Evolutionary conservation across 2,329 filamentous ascomycete species (phyloP).

Genomic region (Epichloe typhina): DNA sequence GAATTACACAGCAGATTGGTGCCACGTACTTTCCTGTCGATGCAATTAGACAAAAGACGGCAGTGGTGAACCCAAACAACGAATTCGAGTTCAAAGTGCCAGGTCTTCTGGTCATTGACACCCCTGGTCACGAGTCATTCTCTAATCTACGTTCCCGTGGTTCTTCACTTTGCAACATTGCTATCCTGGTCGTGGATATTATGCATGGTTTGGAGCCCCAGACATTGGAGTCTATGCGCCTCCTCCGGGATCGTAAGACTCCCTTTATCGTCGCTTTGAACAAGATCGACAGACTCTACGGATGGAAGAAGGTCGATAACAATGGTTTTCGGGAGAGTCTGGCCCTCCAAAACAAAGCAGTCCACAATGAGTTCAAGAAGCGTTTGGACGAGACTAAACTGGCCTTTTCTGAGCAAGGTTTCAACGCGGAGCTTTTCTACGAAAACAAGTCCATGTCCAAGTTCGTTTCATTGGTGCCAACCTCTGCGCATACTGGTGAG

Average conservation of each 20-base stretch:
- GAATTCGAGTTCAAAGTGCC: slow-evolving; percentile 95
- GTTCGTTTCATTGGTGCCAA: slow-evolving; percentile 90
- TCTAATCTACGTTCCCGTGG: slow-evolving; percentile 93
- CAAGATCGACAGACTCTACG: slow-evolving; percentile 99
- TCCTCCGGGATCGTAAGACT: slow-evolving; percentile 85
- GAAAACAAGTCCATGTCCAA: slow-evolving; percentile 96
- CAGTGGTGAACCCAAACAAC: slow-evolving; percentile 82
- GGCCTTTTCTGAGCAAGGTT: slow-evolving; percentile 89
- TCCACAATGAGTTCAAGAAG: slow-evolving; percentile 88
- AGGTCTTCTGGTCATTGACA: slow-evolving; percentile 92
- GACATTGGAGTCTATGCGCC: slow-evolving; percentile 91
- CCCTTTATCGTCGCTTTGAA: slow-evolving; percentile 98
- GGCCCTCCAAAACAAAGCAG: slow-evolving; percentile 77
- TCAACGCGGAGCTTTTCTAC: slow-evolving; percentile 94
- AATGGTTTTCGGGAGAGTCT: slow-evolving; percentile 95
- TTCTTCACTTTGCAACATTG: slow-evolving; percentile 98
- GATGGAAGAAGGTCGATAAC: slow-evolving; percentile 97
- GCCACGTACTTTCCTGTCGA: slow-evolving; percentile 98
- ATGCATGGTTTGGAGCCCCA: slow-evolving; percentile 99
- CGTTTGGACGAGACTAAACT: slow-evolving; percentile 84
- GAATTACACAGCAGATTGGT: slow-evolving; percentile 99
- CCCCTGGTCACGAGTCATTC: slow-evolving; percentile 99
- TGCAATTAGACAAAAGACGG: slow-evolving; percentile 81
- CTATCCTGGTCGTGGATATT: slow-evolving; percentile 96
- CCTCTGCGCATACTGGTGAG: slow-evolving; percentile 96